phyloP scores from a whole-genome alignment of 768 basidiomycete genomes.

The Tulasnella sp. region DNA sequence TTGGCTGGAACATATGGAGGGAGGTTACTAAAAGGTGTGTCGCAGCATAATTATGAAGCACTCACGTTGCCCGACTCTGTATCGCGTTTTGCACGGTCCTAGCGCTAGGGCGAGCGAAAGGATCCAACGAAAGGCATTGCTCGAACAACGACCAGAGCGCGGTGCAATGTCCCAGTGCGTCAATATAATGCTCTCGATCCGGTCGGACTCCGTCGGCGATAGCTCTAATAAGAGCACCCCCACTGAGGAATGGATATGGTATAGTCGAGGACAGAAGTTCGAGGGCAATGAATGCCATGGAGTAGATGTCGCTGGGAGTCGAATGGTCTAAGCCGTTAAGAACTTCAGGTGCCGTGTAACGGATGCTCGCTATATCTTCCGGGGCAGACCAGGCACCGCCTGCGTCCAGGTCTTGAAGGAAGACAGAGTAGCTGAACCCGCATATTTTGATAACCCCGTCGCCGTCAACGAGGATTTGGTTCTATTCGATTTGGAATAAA shows the following conservation, averaged over 20 bases:
- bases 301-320: constrained; percentile 21
- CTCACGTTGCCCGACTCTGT: background rate
- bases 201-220: background rate
- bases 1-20: background rate
- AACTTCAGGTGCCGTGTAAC: constrained; percentile 27
- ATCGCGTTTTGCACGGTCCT: background rate
- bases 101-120: background rate
- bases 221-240: background rate
- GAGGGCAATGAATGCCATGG: constrained; percentile 1
- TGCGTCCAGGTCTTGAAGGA: background rate
- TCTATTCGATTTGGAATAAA: background rate
- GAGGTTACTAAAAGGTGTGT: background rate
- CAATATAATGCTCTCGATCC: background rate
- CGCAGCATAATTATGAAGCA: background rate
- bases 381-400: background rate
- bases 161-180: background rate
- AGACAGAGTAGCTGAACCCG: background rate
- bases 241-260: constrained; percentile 2
- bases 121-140: background rate
- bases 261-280: background rate
- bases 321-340: constrained; percentile 5
- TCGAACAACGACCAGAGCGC: constrained; percentile 15
- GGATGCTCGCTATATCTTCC: constrained; percentile 9
- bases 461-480: constrained; percentile 5
- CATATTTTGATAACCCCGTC: constrained; percentile 1